Percentiles rank a stretch among this genome's conserved stretches.
Conservation (phyloP, 306 rosid species). For the Oemleria cerasiformis region DNA sequence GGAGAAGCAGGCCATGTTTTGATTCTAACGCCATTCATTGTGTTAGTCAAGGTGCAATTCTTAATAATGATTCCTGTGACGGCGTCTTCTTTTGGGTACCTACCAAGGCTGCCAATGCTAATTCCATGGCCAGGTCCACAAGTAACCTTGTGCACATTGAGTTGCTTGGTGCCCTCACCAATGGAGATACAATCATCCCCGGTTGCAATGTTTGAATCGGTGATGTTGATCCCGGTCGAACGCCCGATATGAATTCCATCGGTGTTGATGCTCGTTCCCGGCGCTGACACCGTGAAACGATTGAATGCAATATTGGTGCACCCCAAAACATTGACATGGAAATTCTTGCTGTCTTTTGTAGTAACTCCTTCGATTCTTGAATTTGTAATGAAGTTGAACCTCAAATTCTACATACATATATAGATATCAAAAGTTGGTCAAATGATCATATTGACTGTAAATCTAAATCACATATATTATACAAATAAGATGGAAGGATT, state of each 20-base stretch:
- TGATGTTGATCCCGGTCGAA: conserved; percentile 6
- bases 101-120: conserved; percentile 47
- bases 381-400: conserved; percentile 32
- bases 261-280: conserved; percentile 33
- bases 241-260: conserved; percentile 51
- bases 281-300: conserved; percentile 27
- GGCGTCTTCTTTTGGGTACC: conserved; percentile 11
- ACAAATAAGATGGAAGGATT: no score
- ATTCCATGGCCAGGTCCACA: conserved; percentile 25
- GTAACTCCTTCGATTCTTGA: conserved; percentile 22
- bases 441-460: no score
- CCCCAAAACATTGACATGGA: conserved; percentile 35
- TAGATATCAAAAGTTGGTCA: neutral
- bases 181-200: neutral
- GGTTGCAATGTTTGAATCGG: no score
- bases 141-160: conserved; percentile 17
- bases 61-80: conserved; percentile 13
- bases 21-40: conserved; percentile 27
- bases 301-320: conserved; percentile 17
- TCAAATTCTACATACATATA: conserved; percentile 29
- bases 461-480: no score
- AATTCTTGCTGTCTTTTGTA: conserved; percentile 36
- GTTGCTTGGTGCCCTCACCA: conserved; percentile 39
- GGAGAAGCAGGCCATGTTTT: conserved; percentile 23
- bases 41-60: conserved; percentile 14